phyloP scores from a whole-genome alignment of 257 asterid genomes.

The Penstemon newberryi region DNA sequence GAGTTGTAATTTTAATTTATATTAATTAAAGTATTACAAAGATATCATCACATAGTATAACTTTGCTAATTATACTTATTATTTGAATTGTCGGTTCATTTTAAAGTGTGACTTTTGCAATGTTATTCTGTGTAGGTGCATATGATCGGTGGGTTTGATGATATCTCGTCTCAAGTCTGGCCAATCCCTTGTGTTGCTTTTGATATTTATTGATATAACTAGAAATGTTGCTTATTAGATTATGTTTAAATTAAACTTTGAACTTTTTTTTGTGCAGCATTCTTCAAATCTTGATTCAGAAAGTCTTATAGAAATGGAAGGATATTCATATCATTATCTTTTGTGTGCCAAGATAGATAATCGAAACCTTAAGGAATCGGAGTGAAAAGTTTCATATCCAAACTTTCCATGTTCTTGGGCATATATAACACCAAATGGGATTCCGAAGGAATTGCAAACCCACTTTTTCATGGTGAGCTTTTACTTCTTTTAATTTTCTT shows the following conservation, averaged over 20 bases:
- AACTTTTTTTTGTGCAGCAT: constrained; percentile 52
- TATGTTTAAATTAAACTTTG: constrained; percentile 28
- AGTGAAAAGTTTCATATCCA: constrained; percentile 63
- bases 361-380: constrained; percentile 57
- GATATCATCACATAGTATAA: not conserved
- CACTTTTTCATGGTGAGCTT: constrained; percentile 77
- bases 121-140: constrained; percentile 69
- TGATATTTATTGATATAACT: constrained; percentile 10
- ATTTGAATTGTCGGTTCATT: constrained; percentile 20
- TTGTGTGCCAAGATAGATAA: constrained; percentile 85
- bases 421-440: constrained; percentile 72
- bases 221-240: constrained; percentile 21
- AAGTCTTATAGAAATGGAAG: constrained; percentile 36
- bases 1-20: no score
- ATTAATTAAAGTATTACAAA: no score
- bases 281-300: constrained; percentile 29
- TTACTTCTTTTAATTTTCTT: constrained; percentile 23
- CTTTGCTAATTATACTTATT: constrained; percentile 27
- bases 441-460: constrained; percentile 64
- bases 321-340: constrained; percentile 61
- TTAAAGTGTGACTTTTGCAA: constrained; percentile 25
- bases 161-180: constrained; percentile 62
- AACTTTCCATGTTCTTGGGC: constrained; percentile 79
- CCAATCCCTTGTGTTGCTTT: constrained; percentile 33
- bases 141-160: constrained; percentile 82